These are phyloP conservation scores for Lophiostoma macrostomum DNA, from an alignment of 495 filamentous ascomycete genomes.

Conservation along the genomic window DNA sequence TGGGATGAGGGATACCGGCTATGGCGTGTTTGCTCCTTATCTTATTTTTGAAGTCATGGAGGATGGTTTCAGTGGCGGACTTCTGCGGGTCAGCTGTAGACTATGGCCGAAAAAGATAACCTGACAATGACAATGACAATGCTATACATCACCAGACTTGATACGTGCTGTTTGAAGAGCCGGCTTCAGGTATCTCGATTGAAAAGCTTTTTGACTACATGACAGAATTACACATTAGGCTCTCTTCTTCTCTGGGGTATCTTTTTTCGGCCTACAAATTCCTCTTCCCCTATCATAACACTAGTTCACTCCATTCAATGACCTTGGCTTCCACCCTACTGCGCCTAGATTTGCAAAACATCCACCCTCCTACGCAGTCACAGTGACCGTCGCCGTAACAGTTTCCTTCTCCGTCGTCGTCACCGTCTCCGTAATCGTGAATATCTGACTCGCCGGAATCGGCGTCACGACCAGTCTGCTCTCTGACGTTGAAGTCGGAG, in stretches of 20 bases:
- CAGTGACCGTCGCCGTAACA: constrained; percentile 19
- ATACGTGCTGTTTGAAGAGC: neutral
- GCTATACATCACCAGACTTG: neutral
- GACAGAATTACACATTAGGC: no score
- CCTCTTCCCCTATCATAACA: no score
- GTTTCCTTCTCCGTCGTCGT: constrained; percentile 19
- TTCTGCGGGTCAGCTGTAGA: constrained; percentile 7
- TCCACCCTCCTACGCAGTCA: neutral
- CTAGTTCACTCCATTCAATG: neutral
- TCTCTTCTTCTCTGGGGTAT: no score
- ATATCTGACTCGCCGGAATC: constrained; percentile 21
- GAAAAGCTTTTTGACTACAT: no score
- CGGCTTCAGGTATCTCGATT: no score
- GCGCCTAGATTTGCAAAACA: neutral
- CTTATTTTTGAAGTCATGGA: constrained; percentile 14
- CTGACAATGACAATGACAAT: constrained; percentile 16
- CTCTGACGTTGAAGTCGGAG: constrained; percentile 5
- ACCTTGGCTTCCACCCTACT: neutral
- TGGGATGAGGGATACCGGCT: constrained; percentile 20
- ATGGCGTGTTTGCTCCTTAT: constrained; percentile 28
- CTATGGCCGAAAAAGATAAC: neutral
- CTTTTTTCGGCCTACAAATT: no score
- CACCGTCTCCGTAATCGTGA: constrained; percentile 28
- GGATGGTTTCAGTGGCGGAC: constrained; percentile 6
- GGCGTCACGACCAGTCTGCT: constrained; percentile 15